phyloP scores from a whole-genome alignment of 345 rosid species.

The Pistacia integerrima region DNA sequence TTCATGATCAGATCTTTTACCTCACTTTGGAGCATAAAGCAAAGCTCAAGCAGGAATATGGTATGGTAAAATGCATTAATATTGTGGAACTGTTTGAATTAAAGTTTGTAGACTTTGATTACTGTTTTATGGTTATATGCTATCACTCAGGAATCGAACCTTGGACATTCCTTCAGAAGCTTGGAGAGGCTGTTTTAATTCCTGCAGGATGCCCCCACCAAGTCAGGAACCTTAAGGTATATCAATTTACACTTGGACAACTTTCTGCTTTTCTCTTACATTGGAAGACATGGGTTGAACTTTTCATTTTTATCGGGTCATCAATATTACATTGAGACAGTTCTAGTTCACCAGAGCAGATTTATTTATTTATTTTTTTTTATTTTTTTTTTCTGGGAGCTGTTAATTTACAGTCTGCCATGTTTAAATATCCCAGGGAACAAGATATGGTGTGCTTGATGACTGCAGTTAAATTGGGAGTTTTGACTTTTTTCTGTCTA shows the following conservation, averaged over 20 bases:
- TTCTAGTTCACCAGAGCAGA: too few relatives aligned
- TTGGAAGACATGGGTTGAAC: too few relatives aligned
- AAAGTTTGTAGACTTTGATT: not conserved
- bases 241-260: not conserved
- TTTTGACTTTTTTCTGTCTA: not conserved
- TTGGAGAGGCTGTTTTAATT: constrained; percentile 68
- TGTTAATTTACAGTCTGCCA: too few relatives aligned
- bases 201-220: constrained; percentile 79
- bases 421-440: too few relatives aligned
- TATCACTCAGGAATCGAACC: constrained; percentile 53
- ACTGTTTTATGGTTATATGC: not conserved
- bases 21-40: constrained; percentile 55
- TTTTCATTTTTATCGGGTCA: too few relatives aligned
- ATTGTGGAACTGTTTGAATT: not conserved
- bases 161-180: constrained; percentile 62
- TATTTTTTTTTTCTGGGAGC: too few relatives aligned
- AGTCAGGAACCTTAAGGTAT: constrained; percentile 69
- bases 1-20: constrained; percentile 74
- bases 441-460: too few relatives aligned
- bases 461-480: too few relatives aligned
- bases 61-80: constrained; percentile 30
- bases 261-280: not conserved
- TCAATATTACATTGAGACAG: not conserved
- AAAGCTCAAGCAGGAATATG: constrained; percentile 78
- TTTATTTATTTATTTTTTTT: too few relatives aligned